Base-by-base conservation (phyloP, 2,329 filamentous ascomycete species). In the Cordyceps cateniannulata region DNA sequence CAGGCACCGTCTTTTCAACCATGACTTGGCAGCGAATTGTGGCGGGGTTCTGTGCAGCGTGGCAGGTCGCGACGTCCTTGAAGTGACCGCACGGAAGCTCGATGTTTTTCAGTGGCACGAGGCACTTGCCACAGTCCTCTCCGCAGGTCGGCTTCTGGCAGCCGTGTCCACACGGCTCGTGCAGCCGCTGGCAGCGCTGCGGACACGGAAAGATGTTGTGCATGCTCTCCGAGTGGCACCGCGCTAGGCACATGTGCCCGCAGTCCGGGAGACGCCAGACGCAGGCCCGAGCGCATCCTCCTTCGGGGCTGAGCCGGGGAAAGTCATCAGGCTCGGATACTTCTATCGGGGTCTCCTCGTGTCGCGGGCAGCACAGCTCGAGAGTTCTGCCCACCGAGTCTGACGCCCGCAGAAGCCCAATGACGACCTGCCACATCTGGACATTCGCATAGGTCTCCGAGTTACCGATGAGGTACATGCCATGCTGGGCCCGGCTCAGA, bases 381-480 rank as follows among this genome's bases (percentile, higher is more conserved):
- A 89, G 69, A 0, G 65, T 54, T 0, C 65, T 65, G 0, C 85
- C 84, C 3, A 88, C 66, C 25, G 79, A 81, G 2, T 72, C 73
- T 0, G 71, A 67, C 80, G 1, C 70, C 72, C 0, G 51, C 49
- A 9, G 22, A 14, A 1, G 27, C 47, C 6, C 65, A 57, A 27
- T 62, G n/a, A 2, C 24, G 40, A n/a, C 72, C 66, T 0, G 65
- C 66, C 29, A 91, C 85, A 90, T 90, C 0, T 71, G 66, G 0
- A 89, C 75, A 14, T 77, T 69, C 0, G 68, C 67, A 20, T 81
- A 86, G 0, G 85, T 90, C 0, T 80, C 69, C 0, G 82, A 66
- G 65, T 90, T 87, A 0, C 88, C 86, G 29, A 91, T 84, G 16
- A 91, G 72, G 65, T 86, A 88, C 79, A 91, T 84, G 0, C 87